Base-by-base conservation (phyloP, 768 basidiomycete species). In the Lactarius sanguifluus region DNA sequence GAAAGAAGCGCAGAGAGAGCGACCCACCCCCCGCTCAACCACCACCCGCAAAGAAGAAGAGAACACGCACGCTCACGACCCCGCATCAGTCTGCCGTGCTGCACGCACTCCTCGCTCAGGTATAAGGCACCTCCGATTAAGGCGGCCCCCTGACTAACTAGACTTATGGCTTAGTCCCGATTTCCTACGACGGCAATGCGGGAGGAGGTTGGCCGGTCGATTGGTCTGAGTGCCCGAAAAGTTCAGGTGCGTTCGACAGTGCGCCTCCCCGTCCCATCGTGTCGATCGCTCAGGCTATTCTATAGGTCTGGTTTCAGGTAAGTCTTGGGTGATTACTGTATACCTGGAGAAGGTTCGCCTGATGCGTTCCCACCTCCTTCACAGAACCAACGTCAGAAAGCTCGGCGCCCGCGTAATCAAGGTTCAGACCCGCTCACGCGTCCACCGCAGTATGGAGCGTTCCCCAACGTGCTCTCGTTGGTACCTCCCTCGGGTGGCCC, bases 291-390 rank as follows among this genome's bases (percentile, higher is more conserved):
- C 16, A 47, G 43, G 71, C 88, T 86, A 12, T 45, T n/a, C 3
- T 41, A 36, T 72, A 94, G 92, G 92, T 94, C 71, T 94, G 92
- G 92, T 94, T 94, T 77, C 92, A 93, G 83, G 91, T 90, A 76
- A 77, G 79, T 67, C 69, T 1, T 67, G 60, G 58, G 54, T 40
- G 59, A 57, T 61, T 58, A 41, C 64, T 52, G 47, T 15, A 45
- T n/a, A 16, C 55, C 20, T 23, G 43, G 30, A 62, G 60, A 55
- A 61, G 60, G 54, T 64, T 64, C 50, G 65, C 72, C 28, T 66
- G 64, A 61, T 57, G 38, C 15, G 36, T 28, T 32, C 62, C 59
- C 66, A 73, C 72, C n/a, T 50, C 57, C 67, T 73, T 73, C 68
- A 61, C 70, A 93, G 92, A 94, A 94, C 75, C 91, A 94, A 74